Evolutionary conservation across 306 rosid genomes (phyloP), one percentile per base, ranked within the genome.

Genomic region (Carpinus fangiana): DNA sequence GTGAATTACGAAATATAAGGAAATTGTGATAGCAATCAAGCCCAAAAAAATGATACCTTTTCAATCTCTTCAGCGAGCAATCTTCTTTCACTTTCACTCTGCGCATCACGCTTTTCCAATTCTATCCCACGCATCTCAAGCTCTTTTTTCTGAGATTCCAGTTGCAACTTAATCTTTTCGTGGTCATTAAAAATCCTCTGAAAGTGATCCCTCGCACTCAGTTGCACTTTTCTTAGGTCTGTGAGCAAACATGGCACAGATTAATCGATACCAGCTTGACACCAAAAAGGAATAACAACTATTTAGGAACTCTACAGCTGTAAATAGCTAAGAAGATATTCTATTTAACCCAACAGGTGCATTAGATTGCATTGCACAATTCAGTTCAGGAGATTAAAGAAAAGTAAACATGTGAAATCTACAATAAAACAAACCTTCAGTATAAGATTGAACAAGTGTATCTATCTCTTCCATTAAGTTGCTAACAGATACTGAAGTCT

Each of bases 71-170:
- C 97, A 46, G 89, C 85, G 31, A 96, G 89, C 85, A 85, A 91
- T 84, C 84, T 90, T 55, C 94, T 89, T 87, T 96, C 97, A 80
- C 57, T 86, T 84, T 93, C 99, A 4, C 91, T 93, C 50, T 81
- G 88, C 41, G 92, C 89, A 50, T 92, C 98, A 56, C 98, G 98
- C 81, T 89, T 88, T 87, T 96, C 98, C 92, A 96, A 70, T 76
- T 96, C 97, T 70, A 76, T 76, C 80, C 89, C 85, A 78, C 86
- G 89, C 60, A 82, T 61, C 88, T 91, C 98, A 4, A 96, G 90
- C 77, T 90, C 92, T 72, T 70, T 88, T 83, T 90, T 90, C 64
- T 93, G 97, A 84, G 90, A 86, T 84, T 96, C 98, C 76, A 96
- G 81, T 81, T 90, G 96, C 85, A 84, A 56, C 85, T 91, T 96